Conservation (phyloP, 2,329 filamentous ascomycete species). For the Teratosphaeria nubilosa region DNA sequence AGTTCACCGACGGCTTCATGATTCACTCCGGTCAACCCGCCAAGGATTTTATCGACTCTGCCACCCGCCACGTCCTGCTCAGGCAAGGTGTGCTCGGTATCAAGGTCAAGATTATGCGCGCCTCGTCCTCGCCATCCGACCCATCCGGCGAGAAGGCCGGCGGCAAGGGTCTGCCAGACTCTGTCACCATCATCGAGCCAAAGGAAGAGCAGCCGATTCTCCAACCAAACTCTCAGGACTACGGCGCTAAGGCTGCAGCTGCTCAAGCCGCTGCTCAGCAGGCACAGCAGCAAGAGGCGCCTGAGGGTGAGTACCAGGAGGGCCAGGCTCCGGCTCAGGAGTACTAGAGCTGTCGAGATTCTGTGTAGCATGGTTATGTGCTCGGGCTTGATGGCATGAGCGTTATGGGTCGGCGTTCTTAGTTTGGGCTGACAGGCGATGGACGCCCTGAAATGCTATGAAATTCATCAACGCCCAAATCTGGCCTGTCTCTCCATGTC, state of each 20-base stretch:
- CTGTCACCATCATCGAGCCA: constrained; percentile 99
- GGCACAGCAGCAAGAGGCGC: constrained; percentile 33
- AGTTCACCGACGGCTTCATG: constrained; percentile 99
- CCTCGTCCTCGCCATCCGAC: constrained; percentile 56
- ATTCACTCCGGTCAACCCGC: constrained; percentile 99
- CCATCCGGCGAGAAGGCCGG: constrained; percentile 98
- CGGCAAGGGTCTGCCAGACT: constrained; percentile 94
- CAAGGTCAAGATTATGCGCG: constrained; percentile 99
- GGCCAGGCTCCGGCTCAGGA: constrained; percentile 4
- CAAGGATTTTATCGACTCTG: constrained; percentile 98
- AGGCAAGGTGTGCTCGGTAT: constrained; percentile 99
- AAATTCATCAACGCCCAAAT: background rate
- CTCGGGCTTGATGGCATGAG: background rate
- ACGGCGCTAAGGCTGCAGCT: constrained; percentile 80
- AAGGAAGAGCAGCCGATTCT: constrained; percentile 97
- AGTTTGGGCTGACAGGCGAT: background rate
- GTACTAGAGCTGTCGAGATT: constrained; percentile 4
- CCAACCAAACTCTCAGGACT: constrained; percentile 95
- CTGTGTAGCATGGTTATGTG: background rate
- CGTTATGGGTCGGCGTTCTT: background rate
- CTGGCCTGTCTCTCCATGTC: background rate
- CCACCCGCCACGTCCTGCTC: constrained; percentile 98
- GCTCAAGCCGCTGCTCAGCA: constrained; percentile 52
- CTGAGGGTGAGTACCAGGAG: constrained; percentile 13
- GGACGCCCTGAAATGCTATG: background rate